Conservation (phyloP, 441 rosid species). For the Iberis amara region DNA sequence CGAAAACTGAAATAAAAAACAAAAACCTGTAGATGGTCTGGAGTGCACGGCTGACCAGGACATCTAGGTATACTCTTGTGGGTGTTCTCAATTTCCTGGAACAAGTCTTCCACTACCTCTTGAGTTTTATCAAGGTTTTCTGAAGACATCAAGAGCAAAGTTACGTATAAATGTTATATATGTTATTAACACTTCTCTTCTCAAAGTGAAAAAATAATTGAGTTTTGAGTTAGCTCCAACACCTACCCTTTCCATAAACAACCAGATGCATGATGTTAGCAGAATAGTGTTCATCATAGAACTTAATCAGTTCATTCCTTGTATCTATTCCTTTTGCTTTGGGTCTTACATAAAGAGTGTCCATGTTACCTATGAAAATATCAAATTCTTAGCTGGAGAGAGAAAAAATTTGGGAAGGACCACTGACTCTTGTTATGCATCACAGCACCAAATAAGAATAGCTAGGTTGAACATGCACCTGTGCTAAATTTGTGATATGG, state of each 20-base stretch:
- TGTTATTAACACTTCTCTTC: neutral
- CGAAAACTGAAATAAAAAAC: neutral
- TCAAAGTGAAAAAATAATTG: neutral
- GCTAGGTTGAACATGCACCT: constrained; percentile 33
- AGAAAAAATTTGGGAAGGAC: neutral
- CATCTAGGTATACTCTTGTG: constrained; percentile 37
- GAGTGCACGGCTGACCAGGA: constrained; percentile 72
- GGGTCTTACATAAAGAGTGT: constrained; percentile 68
- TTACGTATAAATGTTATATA: neutral
- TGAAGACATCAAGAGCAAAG: constrained; percentile 35
- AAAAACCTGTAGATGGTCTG: constrained; percentile 72
- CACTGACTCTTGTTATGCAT: neutral
- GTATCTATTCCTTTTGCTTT: constrained; percentile 63
- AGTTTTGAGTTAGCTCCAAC: constrained; percentile 5
- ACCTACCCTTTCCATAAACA: constrained; percentile 65
- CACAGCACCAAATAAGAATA: neutral
- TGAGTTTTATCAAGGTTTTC: constrained; percentile 69
- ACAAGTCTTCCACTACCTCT: constrained; percentile 47
- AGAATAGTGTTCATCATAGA: constrained; percentile 69
- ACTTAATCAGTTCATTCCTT: constrained; percentile 61
- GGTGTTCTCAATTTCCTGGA: constrained; percentile 56
- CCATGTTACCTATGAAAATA: constrained; percentile 59
- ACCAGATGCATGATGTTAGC: constrained; percentile 81
- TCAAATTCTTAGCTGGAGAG: constrained; percentile 6
- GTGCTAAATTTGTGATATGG: constrained; percentile 82